Base-by-base conservation (phyloP, 164 flowering plant species). In the Vitis labrusca region DNA sequence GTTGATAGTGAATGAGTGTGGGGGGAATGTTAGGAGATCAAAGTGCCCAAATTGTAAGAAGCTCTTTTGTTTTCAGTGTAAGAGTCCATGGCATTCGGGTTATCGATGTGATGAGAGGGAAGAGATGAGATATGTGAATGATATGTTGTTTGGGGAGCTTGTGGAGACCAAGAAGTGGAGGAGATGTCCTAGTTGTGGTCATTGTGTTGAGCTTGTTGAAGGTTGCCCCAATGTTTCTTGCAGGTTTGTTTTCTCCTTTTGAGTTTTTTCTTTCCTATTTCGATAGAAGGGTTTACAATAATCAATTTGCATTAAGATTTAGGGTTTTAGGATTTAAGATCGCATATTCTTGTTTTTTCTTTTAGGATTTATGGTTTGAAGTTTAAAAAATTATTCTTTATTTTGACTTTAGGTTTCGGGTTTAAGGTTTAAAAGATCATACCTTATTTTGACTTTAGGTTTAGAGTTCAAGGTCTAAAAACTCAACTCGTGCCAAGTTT, bases 1-100 rank as follows among this genome's bases (percentile, higher is more conserved):
- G 15, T 51, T 71, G 62, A 53, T 76, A 1, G 15, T 76, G 54
- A 71, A 71, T 12, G 79, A 76, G 69, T 76, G 79, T 55, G 59
- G 58, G 0, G 59, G 11, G 5, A 60, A 9, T 2, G 12, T 57
- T 30, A 59, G 49, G 27, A 71, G 57, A 52, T 16, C 47, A 13
- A 2, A 51, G 13, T 76, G 79, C 17, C 75, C 79, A 0, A 71
- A 63, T 19, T 76, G 79, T 48, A 71, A 63, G 51, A 63, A 53
- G 17, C 0, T 12, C 15, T 76, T 76, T 19, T 76, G 79, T 67
- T 76, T 76, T 59, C 48, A 44, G 56, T 76, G 79, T 13, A 58
- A 71, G 56, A 13, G 44, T n/a, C 52, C 64, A 2, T 76, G 79
- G 79, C 75, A 72, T 29, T 56, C 56, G 0, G 75, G 75, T 9